These are phyloP conservation scores for Syzygium grande DNA, from an alignment of 345 rosid species.

Conservation along the genomic window DNA sequence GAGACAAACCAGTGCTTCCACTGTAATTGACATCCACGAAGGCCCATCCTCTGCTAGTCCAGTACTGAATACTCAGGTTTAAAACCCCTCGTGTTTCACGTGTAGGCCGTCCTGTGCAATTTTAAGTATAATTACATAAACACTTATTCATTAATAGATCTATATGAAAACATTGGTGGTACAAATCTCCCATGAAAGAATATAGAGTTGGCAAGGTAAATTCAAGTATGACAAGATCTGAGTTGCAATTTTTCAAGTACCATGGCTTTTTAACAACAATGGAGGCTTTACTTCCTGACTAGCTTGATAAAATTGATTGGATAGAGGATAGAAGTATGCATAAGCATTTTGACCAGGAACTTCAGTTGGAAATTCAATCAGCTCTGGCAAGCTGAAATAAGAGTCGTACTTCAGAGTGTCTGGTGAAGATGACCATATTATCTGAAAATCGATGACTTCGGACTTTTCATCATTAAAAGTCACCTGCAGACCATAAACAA, in stretches of 20 bases:
- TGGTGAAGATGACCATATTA: conserved; percentile 84
- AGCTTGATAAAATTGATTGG: conserved; percentile 56
- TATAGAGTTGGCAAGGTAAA: not conserved
- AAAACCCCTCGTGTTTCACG: conserved; percentile 63
- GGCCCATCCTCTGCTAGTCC: conserved; percentile 99
- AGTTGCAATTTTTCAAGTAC: conserved; percentile 20
- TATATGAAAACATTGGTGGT: not conserved
- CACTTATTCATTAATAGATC: not conserved
- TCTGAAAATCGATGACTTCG: conserved; percentile 42
- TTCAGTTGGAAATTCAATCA: conserved; percentile 84
- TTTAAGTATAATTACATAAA: not conserved
- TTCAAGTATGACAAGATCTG: not conserved
- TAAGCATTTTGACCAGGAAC: conserved; percentile 77
- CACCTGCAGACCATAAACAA: conserved; percentile 34
- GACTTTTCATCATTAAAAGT: conserved; percentile 42
- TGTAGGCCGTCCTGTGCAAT: conserved; percentile 80
- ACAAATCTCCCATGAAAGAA: not conserved
- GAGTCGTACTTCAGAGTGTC: conserved; percentile 52
- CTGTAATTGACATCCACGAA: conserved; percentile 89
- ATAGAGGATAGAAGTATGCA: conserved; percentile 80
- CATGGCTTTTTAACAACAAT: conserved; percentile 74
- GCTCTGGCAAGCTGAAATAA: conserved; percentile 77
- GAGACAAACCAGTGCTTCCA: conserved; percentile 92
- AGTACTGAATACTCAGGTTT: conserved; percentile 72
- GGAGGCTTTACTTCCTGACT: conserved; percentile 77